A percentile compares a stretch with the other conserved stretches of the same genome.
These are phyloP conservation scores for Suillus discolor DNA, from an alignment of 768 basidiomycete genomes.

Conservation along the genomic window DNA sequence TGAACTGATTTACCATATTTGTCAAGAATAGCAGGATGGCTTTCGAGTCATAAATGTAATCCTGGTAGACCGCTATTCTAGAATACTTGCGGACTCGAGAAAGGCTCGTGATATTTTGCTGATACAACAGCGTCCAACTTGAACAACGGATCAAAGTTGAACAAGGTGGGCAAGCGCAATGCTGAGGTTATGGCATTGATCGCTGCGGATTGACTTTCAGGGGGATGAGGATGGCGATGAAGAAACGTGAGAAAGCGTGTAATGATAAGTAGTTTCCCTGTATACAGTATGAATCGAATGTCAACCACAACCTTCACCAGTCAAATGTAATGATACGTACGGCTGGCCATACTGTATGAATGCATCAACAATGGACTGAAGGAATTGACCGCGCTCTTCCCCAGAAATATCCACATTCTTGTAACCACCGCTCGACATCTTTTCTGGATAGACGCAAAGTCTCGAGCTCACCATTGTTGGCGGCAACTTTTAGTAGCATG, in stretches of 20 bases:
- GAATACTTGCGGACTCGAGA: constrained; percentile 73
- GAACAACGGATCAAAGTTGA: constrained; percentile 82
- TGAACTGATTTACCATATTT: constrained; percentile 53
- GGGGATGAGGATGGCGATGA: constrained; percentile 57
- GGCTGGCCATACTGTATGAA: constrained; percentile 54
- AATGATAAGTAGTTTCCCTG: constrained; percentile 66
- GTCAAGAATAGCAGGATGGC: constrained; percentile 49
- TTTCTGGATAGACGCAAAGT: constrained; percentile 58
- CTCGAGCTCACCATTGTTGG: constrained; percentile 61
- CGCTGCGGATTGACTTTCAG: constrained; percentile 54
- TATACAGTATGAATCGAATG: neutral
- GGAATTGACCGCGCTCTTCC: constrained; percentile 65
- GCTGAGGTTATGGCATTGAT: constrained; percentile 63
- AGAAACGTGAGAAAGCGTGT: constrained; percentile 60
- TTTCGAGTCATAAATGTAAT: constrained; percentile 59
- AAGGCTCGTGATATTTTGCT: constrained; percentile 69
- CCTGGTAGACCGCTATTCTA: constrained; percentile 63
- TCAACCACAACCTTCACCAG: neutral
- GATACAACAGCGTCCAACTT: constrained; percentile 72
- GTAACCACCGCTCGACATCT: constrained; percentile 73
- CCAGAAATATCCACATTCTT: constrained; percentile 70
- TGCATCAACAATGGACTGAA: constrained; percentile 62
- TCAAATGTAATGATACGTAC: constrained; percentile 38
- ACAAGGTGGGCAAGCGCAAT: constrained; percentile 64
- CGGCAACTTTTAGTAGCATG: constrained; percentile 61